Percentiles rank a stretch among this genome's conserved stretches.
Conservation (phyloP, 768 basidiomycete genomes). For the Cytidiella melzeri region DNA sequence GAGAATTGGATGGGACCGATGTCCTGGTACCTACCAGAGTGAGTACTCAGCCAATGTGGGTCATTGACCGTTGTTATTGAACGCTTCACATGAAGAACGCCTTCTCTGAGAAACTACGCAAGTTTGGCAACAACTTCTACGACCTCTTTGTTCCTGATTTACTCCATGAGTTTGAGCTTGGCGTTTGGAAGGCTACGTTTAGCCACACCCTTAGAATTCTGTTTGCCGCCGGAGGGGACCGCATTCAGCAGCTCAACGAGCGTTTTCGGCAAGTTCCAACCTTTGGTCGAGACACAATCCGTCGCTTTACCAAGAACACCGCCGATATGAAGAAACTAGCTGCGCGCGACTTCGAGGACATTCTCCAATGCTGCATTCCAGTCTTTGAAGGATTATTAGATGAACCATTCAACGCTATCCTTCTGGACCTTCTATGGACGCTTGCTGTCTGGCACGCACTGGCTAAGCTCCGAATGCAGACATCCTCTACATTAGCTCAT, state of each 20-base stretch:
- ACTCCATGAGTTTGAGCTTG: too few relatives aligned
- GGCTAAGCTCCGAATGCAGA: constrained; percentile 37
- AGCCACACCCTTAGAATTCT: constrained; percentile 24
- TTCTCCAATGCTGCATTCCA: constrained; percentile 23
- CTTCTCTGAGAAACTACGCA: constrained; percentile 17
- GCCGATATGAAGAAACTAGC: constrained; percentile 23
- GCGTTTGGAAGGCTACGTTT: constrained; percentile 26
- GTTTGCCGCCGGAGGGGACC: neutral
- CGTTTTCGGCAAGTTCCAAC: constrained; percentile 20
- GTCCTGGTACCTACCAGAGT: too few relatives aligned
- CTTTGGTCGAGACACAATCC: constrained; percentile 22
- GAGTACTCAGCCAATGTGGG: too few relatives aligned
- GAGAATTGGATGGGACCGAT: too few relatives aligned
- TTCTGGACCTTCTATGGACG: constrained; percentile 30
- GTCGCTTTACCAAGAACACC: constrained; percentile 20
- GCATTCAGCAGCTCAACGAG: constrained; percentile 9
- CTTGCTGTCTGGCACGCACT: constrained; percentile 33
- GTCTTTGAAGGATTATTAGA: constrained; percentile 22
- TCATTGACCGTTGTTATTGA: too few relatives aligned
- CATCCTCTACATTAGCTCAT: constrained; percentile 24
- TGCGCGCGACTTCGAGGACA: constrained; percentile 24
- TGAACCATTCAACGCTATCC: constrained; percentile 11
- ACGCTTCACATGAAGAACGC: too few relatives aligned
- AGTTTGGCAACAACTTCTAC: constrained; percentile 19
- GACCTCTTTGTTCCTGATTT: constrained; percentile 20